Conservation (phyloP, 768 basidiomycete species). For the Boletales sp. region DNA sequence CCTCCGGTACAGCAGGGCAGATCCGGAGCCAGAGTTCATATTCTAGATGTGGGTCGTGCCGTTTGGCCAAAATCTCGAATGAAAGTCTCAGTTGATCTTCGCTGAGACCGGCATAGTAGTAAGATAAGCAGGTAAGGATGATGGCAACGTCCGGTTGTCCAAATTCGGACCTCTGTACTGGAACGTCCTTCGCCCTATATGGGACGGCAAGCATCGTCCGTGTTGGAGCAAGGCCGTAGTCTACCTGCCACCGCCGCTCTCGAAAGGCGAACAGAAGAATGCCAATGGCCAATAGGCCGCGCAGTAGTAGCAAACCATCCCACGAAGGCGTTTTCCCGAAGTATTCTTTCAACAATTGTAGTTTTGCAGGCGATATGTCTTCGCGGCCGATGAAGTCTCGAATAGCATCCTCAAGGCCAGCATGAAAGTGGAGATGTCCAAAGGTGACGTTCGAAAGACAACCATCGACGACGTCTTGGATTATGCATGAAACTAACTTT, state of each 20-base stretch:
- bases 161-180: slow-evolving; percentile 45
- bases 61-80: slow-evolving; percentile 37
- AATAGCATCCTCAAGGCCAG: not conserved
- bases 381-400: slow-evolving; percentile 11
- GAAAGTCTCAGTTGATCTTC: slow-evolving; percentile 34
- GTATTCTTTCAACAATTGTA: slow-evolving; percentile 1
- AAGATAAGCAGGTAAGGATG: slow-evolving; percentile 43
- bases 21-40: slow-evolving; percentile 40
- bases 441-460: slow-evolving; percentile 15
- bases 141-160: slow-evolving; percentile 51
- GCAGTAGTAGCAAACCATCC: slow-evolving; percentile 39
- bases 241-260: slow-evolving; percentile 46
- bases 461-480: slow-evolving; percentile 4
- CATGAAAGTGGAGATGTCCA: not conserved
- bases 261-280: slow-evolving; percentile 38
- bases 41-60: slow-evolving; percentile 39
- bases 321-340: slow-evolving; percentile 23
- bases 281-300: slow-evolving; percentile 42
- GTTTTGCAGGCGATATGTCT: not conserved
- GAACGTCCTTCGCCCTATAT: slow-evolving; percentile 50
- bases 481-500: slow-evolving; percentile 2
- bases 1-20: slow-evolving; percentile 23
- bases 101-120: slow-evolving; percentile 47
- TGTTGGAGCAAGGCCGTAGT: slow-evolving; percentile 44
- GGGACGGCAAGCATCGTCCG: slow-evolving; percentile 50